Base-by-base conservation (phyloP, 2,329 filamentous ascomycete species). In the Apiospora hydei region DNA sequence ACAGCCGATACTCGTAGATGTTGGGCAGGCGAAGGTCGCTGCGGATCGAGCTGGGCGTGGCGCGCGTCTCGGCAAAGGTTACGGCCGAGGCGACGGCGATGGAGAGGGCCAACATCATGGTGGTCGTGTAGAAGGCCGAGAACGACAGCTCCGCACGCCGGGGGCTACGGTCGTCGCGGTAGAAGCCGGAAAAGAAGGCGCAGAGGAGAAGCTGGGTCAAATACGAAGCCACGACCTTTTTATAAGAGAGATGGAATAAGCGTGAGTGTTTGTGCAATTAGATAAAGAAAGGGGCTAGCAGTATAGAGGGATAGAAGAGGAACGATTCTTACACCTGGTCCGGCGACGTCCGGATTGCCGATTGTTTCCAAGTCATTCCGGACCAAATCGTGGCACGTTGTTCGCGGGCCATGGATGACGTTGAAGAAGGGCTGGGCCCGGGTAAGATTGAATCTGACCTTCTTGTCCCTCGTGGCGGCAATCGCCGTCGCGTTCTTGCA, bases 291-390 rank as follows among this genome's bases (percentile, higher is more conserved):
- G n/a, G n/a, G n/a, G n/a, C n/a, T n/a, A n/a, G n/a, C n/a, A n/a
- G n/a, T n/a, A n/a, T n/a, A n/a, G n/a, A n/a, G n/a, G n/a, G n/a
- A n/a, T n/a, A n/a, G n/a, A n/a, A n/a, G n/a, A n/a, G n/a, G n/a
- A n/a, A n/a, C n/a, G n/a, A n/a, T n/a, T n/a, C 53, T 21, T 61
- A 61, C 53, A 38, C 53, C 53, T 10, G 26, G 26, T 61, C 53
- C 53, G 1, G 53, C 53, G 21, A 61, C 26, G 34, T 61, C 53
- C 3, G 53, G 53, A 11, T 61, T 61, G 1, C 53, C 53, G 2
- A 61, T 61, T 1, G 14, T 21, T 16, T 3, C 4, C 53, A 61
- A 6, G 14, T 61, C 26, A 38, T 8, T 14, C 4, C 8, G 14
- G 2, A 61, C 11, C 51, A 21, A 18, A 4, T 34, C 16, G 53